Evolutionary conservation across 2,329 filamentous ascomycete genomes (phyloP), one percentile per base, ranked within the genome.

Genomic region (Colletotrichum sp.): DNA sequence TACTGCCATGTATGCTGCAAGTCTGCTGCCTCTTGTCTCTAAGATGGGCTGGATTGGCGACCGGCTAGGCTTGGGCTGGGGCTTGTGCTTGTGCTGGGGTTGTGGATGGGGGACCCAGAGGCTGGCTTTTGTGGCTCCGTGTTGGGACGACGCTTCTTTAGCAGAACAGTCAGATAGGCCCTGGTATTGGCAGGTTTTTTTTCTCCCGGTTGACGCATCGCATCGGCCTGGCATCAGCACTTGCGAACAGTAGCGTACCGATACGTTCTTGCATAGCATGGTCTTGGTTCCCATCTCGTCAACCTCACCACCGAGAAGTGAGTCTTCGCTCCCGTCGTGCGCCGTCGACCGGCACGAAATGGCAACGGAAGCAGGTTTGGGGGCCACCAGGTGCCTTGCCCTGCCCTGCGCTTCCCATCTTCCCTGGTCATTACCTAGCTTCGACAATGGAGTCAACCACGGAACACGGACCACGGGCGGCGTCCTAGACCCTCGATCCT

Each of bases 71-170:
- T 60, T 68, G 64, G 43, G 48, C 63, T 68, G 73, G 58, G 64
- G 66, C 30, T 34, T 55, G 38, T 43, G 38, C 38, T 43, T 43
- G 43, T 21, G 43, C 52, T 48, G 70, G 43, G 58, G 71, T 52
- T 65, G 65, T 74, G 48, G 63, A 76, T 60, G 71, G 30, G n/a
- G 58, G 28, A 52, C n/a, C 71, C 71, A 76, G 74, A 76, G 65
- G 66, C 36, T 74, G 71, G 71, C 52, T 65, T 68, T 73, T 68
- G 70, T 74, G 74, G 74, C 74, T 75, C 66, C 66, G 58, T 76
- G 74, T 71, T 75, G 71, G 71, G 71, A 76, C 66, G 74, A 75
- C 70, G 73, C 73, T 75, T 75, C 70, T 75, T 73, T 75, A 75
- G 70, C 70, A 73, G 57, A 52, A 55, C 63, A 58, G 57, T 64